Conservation (phyloP, 805 yeast genomes). For the Zygoascus ofunaensis region DNA sequence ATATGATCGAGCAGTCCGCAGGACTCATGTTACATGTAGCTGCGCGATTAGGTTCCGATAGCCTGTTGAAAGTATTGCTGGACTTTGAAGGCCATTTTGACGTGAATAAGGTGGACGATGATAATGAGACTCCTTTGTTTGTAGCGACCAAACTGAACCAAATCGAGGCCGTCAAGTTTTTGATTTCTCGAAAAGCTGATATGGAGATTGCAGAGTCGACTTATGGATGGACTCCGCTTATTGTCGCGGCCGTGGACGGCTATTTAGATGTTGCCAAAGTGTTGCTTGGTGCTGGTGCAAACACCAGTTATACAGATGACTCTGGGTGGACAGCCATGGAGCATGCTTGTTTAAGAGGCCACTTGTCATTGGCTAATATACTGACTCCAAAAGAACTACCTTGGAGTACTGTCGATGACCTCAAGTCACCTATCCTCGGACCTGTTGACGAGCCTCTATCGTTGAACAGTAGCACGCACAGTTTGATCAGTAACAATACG, state of each 20-base stretch:
- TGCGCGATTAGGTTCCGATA: conserved; percentile 53
- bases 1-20: conserved; percentile 1
- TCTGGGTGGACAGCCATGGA: conserved; percentile 98
- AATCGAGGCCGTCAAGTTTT: conserved; percentile 41
- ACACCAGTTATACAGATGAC: conserved; percentile 52
- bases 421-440: conserved; percentile 1
- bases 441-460: neutral
- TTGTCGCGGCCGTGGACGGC: conserved; percentile 86
- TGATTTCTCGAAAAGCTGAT: conserved; percentile 55
- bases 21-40: conserved; percentile 40
- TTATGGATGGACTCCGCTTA: conserved; percentile 93
- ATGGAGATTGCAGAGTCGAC: conserved; percentile 66
- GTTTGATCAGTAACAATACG: neutral
- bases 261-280: conserved; percentile 44
- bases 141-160: conserved; percentile 62
- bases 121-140: conserved; percentile 70
- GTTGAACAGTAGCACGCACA: neutral
- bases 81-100: conserved; percentile 43
- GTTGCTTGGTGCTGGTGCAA: conserved; percentile 47
- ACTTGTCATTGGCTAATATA: conserved; percentile 55
- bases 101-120: conserved; percentile 51
- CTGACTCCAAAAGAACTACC: conserved; percentile 29
- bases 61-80: conserved; percentile 46
- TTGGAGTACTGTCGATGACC: neutral
- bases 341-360: conserved; percentile 88